Conservation (phyloP, 2,329 filamentous ascomycete genomes). For the Fusarium begoniae region DNA sequence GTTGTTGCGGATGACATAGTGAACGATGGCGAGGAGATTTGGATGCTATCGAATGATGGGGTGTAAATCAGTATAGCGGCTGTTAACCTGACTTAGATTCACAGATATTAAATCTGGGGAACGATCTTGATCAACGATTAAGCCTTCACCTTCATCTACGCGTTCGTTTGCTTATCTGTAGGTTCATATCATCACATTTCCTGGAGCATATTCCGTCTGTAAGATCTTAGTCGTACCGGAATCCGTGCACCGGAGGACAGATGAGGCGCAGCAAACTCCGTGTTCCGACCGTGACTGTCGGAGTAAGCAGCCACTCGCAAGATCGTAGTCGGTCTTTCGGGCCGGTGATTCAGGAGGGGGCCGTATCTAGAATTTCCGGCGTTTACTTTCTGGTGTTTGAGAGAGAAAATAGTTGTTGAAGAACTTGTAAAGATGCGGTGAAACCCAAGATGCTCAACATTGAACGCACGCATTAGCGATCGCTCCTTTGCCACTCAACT, state of each 20-base stretch:
- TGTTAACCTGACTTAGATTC: too few species aligned
- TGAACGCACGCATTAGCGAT: not conserved
- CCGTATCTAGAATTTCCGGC: not conserved
- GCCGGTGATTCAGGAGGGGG: not conserved
- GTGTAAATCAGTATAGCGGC: not conserved
- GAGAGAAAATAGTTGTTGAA: too few species aligned
- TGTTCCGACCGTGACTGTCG: not conserved
- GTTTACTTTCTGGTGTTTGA: accelerated
- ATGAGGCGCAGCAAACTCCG: not conserved
- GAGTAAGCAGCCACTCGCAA: not conserved
- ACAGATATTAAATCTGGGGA: not conserved
- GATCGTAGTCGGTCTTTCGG: not conserved
- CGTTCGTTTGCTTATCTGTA: not conserved
- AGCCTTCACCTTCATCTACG: too few species aligned
- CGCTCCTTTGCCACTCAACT: not conserved
- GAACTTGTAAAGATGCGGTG: not conserved
- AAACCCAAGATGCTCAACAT: not conserved
- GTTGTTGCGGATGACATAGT: not conserved
- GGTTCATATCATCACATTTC: not conserved
- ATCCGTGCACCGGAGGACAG: not conserved
- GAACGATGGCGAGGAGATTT: not conserved
- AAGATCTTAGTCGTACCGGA: not conserved
- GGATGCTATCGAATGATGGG: too few species aligned
- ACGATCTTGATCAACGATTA: not conserved
- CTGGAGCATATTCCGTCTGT: not conserved